Base-by-base conservation (phyloP, 345 rosid genomes). In the Lepidium africanum region DNA sequence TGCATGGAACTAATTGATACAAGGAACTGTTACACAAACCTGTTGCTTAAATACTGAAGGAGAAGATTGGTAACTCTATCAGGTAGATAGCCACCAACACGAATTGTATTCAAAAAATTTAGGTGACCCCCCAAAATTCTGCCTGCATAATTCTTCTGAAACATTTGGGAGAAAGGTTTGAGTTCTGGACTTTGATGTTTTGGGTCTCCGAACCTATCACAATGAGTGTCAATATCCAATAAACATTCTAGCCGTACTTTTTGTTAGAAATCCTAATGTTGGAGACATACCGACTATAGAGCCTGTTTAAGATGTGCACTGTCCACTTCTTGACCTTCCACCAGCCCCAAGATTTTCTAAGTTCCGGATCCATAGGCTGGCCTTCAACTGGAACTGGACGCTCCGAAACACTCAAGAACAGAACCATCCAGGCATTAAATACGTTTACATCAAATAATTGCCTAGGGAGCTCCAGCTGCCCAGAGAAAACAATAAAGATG, bases 301-400 rank as follows among this genome's bases (percentile, higher is more conserved):
- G 88, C 83, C 98, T 84, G 79, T 95, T 95, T 72, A 91, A 79
- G 66, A 95, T 95, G 67, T 91, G 98, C 76, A 88, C 89, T 0
- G 96, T 95, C 99, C 99, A 95, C 76, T 95, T 95, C 85, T 95
- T 95, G 86, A 95, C 92, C 78, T 95, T 95, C 99, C 99, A 95
- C 99, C 99, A 95, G 23, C 97, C 96, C 99, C 99, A 95, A 42
- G 96, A 84, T 80, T 91, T 95, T 81, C 97, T 84, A 32, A 84
- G 80, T 59, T 95, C 99, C 0, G 85, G 92, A 77, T 95, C 97
- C 51, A 70, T 40, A 75, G 97, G 97, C 77, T 95, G 94, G 12
- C 96, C 97, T 76, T 95, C 99, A n/a, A 68, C 27, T n/a, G 94
- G 96, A 71, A 95, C 91, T 53, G 96, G 85, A 77, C 96, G 87